Evolutionary conservation across 129 eudicot species (phyloP), one percentile per base, ranked within the genome.

Genomic region (Flaveria linearis): DNA sequence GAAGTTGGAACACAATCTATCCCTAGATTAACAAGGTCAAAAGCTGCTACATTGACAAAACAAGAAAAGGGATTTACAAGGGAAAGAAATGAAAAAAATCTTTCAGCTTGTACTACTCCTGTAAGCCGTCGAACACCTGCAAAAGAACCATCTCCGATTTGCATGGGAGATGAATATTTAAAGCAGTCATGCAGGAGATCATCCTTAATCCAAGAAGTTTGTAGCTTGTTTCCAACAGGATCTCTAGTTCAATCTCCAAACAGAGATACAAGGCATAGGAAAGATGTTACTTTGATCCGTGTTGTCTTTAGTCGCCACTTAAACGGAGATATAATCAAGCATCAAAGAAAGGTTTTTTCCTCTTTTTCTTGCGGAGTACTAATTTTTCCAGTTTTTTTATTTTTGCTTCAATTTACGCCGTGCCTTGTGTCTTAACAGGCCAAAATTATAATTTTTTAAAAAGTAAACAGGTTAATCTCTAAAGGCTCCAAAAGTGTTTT

Each of bases 221-320:
- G 47, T 66, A 79, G 80, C 76, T 73, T 87, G 74, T 56, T 57
- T 41, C 67, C 79, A 6, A 46, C 75, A 77, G 80, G 83, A 51
- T 67, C 86, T 41, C 60, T 75, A 71, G 26, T 73, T 62, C 15
- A 36, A 41, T 68, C 80, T 74, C 80, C 86, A 71, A 56, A 9
- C 42, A 89, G 76, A 82, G 90, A 80, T 64, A 72, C 80, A 36
- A 85, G 96, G 74, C 84, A 82, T 81, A 86, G 92, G 86, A 87
- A 78, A 83, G 99, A 89, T 51, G 71, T 86, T 64, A 55, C 86
- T 68, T 61, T 74, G 77, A 85, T 91, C 64, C 70, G 82, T 55
- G 97, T 89, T 63, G 61, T 94, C 71, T 91, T 94, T 77, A 94
- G 99, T 84, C 97, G 84, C 64, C 99, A 94, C 71, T 84, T 94